Percentiles rank a stretch among this genome's conserved stretches.
These are phyloP conservation scores for Solanum chaucha DNA, from an alignment of 257 asterid species.

Conservation along the genomic window DNA sequence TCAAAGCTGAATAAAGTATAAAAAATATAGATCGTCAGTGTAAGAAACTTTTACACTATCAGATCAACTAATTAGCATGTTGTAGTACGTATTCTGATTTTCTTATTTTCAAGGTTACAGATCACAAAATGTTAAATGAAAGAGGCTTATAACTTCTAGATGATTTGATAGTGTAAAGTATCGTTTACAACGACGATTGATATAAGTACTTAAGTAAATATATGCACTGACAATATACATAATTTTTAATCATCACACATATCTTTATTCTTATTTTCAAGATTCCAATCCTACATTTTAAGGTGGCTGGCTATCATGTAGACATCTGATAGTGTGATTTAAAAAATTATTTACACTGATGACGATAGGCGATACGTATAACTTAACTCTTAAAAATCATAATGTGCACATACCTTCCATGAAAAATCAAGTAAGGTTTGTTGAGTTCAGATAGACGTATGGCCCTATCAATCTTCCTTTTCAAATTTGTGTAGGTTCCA, in stretches of 20 bases:
- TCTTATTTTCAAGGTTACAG: not conserved
- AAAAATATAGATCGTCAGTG: not conserved
- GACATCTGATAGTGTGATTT: no score
- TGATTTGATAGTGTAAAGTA: not conserved
- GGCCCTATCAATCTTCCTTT: slow-evolving; percentile 17
- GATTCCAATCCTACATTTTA: not conserved
- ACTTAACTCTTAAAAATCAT: not conserved
- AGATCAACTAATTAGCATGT: not conserved
- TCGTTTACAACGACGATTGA: no score
- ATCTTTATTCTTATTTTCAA: not conserved
- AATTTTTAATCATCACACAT: not conserved
- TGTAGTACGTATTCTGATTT: not conserved
- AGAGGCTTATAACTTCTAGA: not conserved
- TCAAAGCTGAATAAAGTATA: slow-evolving; percentile 28
- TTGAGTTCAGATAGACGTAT: slow-evolving; percentile 33
- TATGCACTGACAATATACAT: not conserved
- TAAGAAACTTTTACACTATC: not conserved
- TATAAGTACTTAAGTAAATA: not conserved
- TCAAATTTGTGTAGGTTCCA: slow-evolving; percentile 7
- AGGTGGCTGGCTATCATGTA: not conserved
- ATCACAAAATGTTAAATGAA: not conserved
- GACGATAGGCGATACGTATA: not conserved
- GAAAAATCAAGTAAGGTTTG: slow-evolving; percentile 37
- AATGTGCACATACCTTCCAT: slow-evolving; percentile 35
- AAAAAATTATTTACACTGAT: no score